Percentiles rank a stretch among this genome's conserved stretches.
Evolutionary conservation across 2,329 filamentous ascomycete genomes (phyloP).

Genomic region (Aspergillus viridinutans): DNA sequence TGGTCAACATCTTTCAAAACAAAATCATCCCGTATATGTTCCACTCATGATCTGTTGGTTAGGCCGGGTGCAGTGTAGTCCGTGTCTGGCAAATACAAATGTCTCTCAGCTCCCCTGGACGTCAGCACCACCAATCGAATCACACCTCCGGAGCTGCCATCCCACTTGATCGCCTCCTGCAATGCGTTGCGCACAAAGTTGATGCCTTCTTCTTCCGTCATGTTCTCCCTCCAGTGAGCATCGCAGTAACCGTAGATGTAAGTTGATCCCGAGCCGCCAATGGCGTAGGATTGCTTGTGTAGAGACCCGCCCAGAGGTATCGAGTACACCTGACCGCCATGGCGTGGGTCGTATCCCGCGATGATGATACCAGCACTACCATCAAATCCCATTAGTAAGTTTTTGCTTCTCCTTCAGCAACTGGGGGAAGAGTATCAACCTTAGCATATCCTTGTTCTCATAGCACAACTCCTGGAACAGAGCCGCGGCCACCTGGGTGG

Average conservation of each 20-base stretch:
- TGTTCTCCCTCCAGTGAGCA: constrained; percentile 88
- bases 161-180: constrained; percentile 97
- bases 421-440: constrained; percentile 51
- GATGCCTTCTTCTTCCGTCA: constrained; percentile 88
- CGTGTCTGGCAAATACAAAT: constrained; percentile 92
- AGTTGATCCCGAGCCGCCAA: constrained; percentile 93
- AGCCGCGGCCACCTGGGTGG: constrained; percentile 89
- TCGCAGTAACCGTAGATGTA: constrained; percentile 99
- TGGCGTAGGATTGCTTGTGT: constrained; percentile 94
- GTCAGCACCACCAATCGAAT: constrained; percentile 98
- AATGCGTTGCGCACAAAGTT: constrained; percentile 89
- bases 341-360: constrained; percentile 92
- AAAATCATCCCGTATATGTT: constrained; percentile 21
- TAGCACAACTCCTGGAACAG: constrained; percentile 99
- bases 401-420: background rate
- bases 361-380: constrained; percentile 91
- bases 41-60: constrained; percentile 24
- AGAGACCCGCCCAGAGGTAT: constrained; percentile 94
- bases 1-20: constrained; percentile 15
- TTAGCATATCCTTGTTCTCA: constrained; percentile 89
- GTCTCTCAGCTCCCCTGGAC: constrained; percentile 79
- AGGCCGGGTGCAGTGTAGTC: constrained; percentile 72
- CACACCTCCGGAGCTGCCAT: constrained; percentile 95
- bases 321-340: constrained; percentile 95
- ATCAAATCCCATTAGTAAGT: background rate